Evolutionary conservation across 129 eudicot genomes (phyloP).

Genomic region (Flaveria robusta): DNA sequence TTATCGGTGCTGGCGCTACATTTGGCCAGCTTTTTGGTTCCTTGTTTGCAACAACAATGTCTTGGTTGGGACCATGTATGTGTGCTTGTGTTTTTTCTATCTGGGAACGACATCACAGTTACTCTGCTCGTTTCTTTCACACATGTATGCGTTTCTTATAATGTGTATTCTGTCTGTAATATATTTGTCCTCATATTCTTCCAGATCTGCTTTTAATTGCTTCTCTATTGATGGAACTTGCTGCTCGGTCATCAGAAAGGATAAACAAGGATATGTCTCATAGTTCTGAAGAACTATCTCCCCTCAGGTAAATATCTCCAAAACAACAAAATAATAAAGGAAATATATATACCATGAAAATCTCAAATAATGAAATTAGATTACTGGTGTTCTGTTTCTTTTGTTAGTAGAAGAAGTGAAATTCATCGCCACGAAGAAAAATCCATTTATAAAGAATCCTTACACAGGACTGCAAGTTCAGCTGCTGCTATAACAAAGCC

Average conservation of each 20-base stretch:
- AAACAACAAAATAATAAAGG: slow-evolving; percentile 9
- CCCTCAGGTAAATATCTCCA: slow-evolving; percentile 42
- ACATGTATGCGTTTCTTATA: neutral
- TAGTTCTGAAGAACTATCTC: slow-evolving; percentile 56
- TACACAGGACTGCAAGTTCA: slow-evolving; percentile 38
- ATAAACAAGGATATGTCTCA: slow-evolving; percentile 52
- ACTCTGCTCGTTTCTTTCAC: neutral
- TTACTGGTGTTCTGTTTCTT: neutral
- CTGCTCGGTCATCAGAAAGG: slow-evolving; percentile 84
- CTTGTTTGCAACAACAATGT: slow-evolving; percentile 81
- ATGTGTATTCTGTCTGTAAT: neutral
- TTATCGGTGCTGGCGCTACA: slow-evolving; percentile 96
- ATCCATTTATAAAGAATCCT: slow-evolving; percentile 41
- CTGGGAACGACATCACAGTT: neutral
- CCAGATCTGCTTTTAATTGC: slow-evolving; percentile 82
- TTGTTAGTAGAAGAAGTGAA: slow-evolving; percentile 54
- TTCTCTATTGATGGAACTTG: slow-evolving; percentile 85
- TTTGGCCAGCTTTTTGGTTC: slow-evolving; percentile 95
- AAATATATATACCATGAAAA: neutral
- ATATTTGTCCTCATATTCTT: slow-evolving; percentile 1
- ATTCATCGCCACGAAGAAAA: slow-evolving; percentile 36
- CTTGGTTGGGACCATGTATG: slow-evolving; percentile 96
- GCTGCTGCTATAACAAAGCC: slow-evolving; percentile 50
- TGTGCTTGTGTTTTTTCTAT: neutral
- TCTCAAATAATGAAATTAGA: neutral